These are phyloP conservation scores for Polytrichum commune DNA, from an alignment of 225 moss, liverwort and hornwort genomes.

Conservation along the genomic window DNA sequence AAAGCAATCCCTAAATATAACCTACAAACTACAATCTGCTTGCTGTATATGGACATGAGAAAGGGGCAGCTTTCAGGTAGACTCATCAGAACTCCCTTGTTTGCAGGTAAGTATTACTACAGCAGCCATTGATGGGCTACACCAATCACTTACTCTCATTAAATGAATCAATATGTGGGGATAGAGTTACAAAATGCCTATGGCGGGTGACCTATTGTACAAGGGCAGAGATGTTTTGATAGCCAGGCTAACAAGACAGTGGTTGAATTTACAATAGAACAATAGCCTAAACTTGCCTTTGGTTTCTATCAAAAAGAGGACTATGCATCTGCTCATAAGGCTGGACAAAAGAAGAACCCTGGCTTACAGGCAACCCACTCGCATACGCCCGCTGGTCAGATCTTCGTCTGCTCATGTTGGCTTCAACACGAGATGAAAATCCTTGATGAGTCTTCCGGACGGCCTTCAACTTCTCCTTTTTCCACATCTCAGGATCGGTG, in stretches of 20 bases:
- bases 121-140: slow-evolving; percentile 20
- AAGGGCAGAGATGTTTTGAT: slow-evolving; percentile 11
- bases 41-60: no score
- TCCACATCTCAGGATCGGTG: slow-evolving; percentile 96
- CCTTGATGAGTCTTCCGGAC: slow-evolving; percentile 77
- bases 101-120: background rate
- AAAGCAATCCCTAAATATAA: no score
- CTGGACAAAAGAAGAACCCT: slow-evolving; percentile 14
- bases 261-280: background rate
- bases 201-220: slow-evolving; percentile 31
- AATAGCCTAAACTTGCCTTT: slow-evolving; percentile 33
- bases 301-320: slow-evolving; percentile 40
- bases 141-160: slow-evolving; percentile 33
- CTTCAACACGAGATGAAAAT: slow-evolving; percentile 80
- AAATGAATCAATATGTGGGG: slow-evolving; percentile 33
- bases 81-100: background rate
- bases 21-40: no score
- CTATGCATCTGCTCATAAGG: slow-evolving; percentile 47
- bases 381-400: slow-evolving; percentile 57
- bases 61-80: no score
- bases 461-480: slow-evolving; percentile 79
- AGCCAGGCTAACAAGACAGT: background rate
- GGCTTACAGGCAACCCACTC: background rate
- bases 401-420: slow-evolving; percentile 74
- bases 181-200: slow-evolving; percentile 29